Conservation (phyloP, 1,139 yeast species). For the Suhomyces yuchorum region DNA sequence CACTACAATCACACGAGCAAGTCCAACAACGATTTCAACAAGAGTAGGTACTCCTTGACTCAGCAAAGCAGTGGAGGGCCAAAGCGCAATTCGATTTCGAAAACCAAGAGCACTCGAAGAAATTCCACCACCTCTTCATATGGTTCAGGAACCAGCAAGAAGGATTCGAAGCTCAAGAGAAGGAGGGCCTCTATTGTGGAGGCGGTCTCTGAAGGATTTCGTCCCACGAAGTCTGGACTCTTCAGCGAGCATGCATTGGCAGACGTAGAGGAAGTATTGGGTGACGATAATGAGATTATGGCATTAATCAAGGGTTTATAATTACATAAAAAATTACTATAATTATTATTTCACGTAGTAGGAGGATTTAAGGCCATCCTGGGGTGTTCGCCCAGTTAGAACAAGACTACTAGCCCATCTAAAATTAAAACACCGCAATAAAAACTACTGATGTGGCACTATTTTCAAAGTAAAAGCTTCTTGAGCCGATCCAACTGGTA, state of each 20-base stretch:
- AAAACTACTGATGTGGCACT: too few relatives aligned
- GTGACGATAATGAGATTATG: constrained; percentile 50
- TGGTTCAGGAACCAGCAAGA: constrained; percentile 15
- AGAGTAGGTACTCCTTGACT: constrained; percentile 20
- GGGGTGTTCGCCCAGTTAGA: too few relatives aligned
- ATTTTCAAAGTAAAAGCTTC: too few relatives aligned
- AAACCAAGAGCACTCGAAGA: constrained; percentile 15
- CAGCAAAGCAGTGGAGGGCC: constrained; percentile 8
- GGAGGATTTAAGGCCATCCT: too few relatives aligned
- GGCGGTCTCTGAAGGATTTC: constrained; percentile 72
- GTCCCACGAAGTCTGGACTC: constrained; percentile 73
- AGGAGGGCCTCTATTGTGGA: constrained; percentile 68
- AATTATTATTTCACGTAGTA: neutral
- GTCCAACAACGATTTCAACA: constrained; percentile 23
- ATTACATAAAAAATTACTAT: too few relatives aligned
- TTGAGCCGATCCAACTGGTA: too few relatives aligned
- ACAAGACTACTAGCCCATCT: too few relatives aligned
- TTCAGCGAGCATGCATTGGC: constrained; percentile 72
- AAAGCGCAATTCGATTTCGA: constrained; percentile 15
- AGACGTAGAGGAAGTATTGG: constrained; percentile 65
- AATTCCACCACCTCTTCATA: constrained; percentile 14
- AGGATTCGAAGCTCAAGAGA: constrained; percentile 32
- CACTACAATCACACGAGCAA: constrained; percentile 27
- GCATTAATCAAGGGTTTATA: constrained; percentile 47
- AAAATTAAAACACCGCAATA: too few relatives aligned